These are phyloP conservation scores for Saccharomyces pastorianus DNA, from an alignment of 1,139 yeast genomes.

Conservation along the genomic window DNA sequence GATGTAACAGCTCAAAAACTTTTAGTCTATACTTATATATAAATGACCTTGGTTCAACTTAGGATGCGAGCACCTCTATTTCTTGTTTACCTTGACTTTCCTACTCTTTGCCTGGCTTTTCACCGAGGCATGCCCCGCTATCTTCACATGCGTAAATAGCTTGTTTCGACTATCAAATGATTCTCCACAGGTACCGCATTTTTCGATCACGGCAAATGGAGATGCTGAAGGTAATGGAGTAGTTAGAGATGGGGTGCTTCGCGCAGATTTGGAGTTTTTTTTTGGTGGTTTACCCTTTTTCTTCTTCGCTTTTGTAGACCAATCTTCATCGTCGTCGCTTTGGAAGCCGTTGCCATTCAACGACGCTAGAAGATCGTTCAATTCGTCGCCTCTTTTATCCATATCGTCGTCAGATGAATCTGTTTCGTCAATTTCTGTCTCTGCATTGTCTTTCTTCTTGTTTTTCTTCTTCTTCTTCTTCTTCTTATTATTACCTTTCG, in stretches of 20 bases:
- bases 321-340: constrained; percentile 39
- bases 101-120: background rate
- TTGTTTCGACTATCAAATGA: constrained; percentile 62
- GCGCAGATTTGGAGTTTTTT: constrained; percentile 4
- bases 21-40: too few relatives aligned
- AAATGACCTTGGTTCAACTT: too few relatives aligned
- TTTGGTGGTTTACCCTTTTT: constrained; percentile 30
- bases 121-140: constrained; percentile 60
- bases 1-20: too few relatives aligned
- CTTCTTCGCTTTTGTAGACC: constrained; percentile 36
- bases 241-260: constrained; percentile 1
- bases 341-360: constrained; percentile 27
- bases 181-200: constrained; percentile 56
- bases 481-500: background rate
- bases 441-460: constrained; percentile 20
- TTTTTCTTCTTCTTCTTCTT: constrained; percentile 15
- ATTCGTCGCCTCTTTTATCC: constrained; percentile 35
- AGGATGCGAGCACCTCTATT: background rate
- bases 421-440: background rate
- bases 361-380: constrained; percentile 36
- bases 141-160: constrained; percentile 66
- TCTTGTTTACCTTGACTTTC: background rate
- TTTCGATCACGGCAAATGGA: constrained; percentile 6
- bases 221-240: constrained; percentile 6
- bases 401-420: constrained; percentile 12